Evolutionary conservation across 257 asterid species (phyloP).

Genomic region (Capsicum pubescens): DNA sequence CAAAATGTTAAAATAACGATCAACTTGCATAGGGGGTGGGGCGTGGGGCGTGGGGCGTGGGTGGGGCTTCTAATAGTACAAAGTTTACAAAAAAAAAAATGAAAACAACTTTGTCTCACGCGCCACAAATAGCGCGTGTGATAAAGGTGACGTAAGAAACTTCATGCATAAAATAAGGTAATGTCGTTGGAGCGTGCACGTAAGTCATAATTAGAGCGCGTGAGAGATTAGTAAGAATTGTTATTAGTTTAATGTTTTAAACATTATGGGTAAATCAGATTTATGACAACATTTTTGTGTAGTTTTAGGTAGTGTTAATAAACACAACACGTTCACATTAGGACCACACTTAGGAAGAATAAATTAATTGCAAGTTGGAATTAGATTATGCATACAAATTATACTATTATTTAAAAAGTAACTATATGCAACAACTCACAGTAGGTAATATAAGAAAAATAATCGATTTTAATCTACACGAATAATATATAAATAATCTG

Average conservation of each 20-base stretch:
- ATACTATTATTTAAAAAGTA: background rate
- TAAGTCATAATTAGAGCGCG: background rate
- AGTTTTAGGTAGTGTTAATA: conserved; percentile 25
- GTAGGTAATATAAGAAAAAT: background rate
- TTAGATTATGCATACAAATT: background rate
- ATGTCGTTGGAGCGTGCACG: background rate
- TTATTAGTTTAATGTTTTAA: background rate
- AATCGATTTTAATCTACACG: too few relatives aligned
- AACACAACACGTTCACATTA: background rate
- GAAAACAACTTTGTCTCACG: background rate
- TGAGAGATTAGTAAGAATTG: background rate
- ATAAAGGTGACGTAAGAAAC: background rate
- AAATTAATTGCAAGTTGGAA: background rate
- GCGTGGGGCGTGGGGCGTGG: too few relatives aligned
- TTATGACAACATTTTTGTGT: conserved; percentile 22
- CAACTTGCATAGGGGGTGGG: background rate
- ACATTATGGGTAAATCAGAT: conserved; percentile 24
- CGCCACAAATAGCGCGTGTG: background rate
- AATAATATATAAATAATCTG: too few relatives aligned
- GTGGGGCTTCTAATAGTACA: too few relatives aligned
- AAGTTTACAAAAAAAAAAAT: background rate
- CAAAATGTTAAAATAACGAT: conserved; percentile 9
- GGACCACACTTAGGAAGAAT: conserved; percentile 2
- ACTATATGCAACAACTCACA: background rate
- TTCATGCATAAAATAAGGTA: background rate